Evolutionary conservation across 306 rosid species (phyloP), one percentile per base, ranked within the genome.

Genomic region (Trifolium dubium): DNA sequence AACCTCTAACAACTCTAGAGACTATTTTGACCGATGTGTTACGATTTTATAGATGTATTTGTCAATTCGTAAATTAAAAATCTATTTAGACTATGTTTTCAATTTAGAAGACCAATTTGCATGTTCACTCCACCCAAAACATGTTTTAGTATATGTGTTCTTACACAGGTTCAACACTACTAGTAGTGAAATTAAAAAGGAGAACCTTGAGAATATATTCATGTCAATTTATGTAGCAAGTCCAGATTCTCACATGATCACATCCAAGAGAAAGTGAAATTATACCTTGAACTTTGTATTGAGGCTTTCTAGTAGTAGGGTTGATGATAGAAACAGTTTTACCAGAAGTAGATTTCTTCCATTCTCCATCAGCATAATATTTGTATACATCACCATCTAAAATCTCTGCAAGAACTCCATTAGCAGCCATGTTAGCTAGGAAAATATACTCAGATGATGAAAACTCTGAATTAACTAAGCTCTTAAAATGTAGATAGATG

Each of bases 201-300:
- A n/a, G 54, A 47, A 14, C 6, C 23, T 49, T 49, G 9, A 46
- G 17, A 46, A 46, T 46, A 46, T n/a, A n/a, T 49, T 49, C 55
- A 49, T 6, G 8, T 10, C 12, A 43, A 10, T 43, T 43, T 10
- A 43, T 4, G 49, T 3, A 43, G 49, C 14, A 43, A 43, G 49
- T 10, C 13, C 49, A 44, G 14, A 44, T 44, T 11, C 15, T 44
- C 5, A 54, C 60, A 54, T 19, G 13, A 39, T 62, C 19, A 62
- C 44, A n/a, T 62, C 28, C 67, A 62, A 56, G 64, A 17, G 44
- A 67, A 66, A 41, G 51, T 40, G 32, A 10, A 71, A 53, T 58
- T 74, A 23, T 23, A 93, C 98, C 97, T 88, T 94, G 98, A 85
- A 94, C 98, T 82, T 83, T 94, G 92, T 91, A 94, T 41, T 91